Evolutionary conservation across 2,329 filamentous ascomycete species (phyloP).

Genomic region (Trichocomaceae sp.): DNA sequence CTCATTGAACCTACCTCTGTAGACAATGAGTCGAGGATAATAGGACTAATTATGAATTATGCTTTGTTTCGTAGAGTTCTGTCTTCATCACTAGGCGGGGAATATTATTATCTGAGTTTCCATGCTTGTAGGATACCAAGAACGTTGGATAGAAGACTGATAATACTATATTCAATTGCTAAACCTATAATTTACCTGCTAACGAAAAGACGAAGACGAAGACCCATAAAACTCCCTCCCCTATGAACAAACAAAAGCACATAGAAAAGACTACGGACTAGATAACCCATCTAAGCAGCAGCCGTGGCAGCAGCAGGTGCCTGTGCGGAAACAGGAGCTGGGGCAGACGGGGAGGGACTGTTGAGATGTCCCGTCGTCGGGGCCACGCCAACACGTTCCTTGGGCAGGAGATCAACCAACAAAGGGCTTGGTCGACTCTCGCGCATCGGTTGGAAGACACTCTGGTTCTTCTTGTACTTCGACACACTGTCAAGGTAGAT

Average conservation of each 20-base stretch:
- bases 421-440: conserved; percentile 83
- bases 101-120: too few relatives aligned
- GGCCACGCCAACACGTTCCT: conserved; percentile 89
- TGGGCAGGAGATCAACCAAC: conserved; percentile 82
- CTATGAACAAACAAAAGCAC: too few relatives aligned
- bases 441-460: conserved; percentile 61
- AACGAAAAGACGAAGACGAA: not conserved
- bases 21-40: too few relatives aligned
- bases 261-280: too few relatives aligned
- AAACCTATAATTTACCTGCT: not conserved
- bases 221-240: not conserved
- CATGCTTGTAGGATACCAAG: too few relatives aligned
- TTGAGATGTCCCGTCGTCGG: conserved; percentile 53
- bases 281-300: conserved; percentile 1
- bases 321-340: conserved; percentile 17
- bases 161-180: not conserved
- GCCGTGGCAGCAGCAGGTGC: conserved; percentile 11
- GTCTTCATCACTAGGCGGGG: too few relatives aligned
- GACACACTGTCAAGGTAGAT: conserved; percentile 87
- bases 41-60: too few relatives aligned
- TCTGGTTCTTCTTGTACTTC: conserved; percentile 79
- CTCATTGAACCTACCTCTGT: too few relatives aligned
- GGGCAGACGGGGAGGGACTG: conserved; percentile 28
- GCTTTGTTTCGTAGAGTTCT: too few relatives aligned
- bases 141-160: too few relatives aligned